Evolutionary conservation across 1,139 yeast genomes (phyloP), one percentile per base, ranked within the genome.

Genomic region (Candida sp.): DNA sequence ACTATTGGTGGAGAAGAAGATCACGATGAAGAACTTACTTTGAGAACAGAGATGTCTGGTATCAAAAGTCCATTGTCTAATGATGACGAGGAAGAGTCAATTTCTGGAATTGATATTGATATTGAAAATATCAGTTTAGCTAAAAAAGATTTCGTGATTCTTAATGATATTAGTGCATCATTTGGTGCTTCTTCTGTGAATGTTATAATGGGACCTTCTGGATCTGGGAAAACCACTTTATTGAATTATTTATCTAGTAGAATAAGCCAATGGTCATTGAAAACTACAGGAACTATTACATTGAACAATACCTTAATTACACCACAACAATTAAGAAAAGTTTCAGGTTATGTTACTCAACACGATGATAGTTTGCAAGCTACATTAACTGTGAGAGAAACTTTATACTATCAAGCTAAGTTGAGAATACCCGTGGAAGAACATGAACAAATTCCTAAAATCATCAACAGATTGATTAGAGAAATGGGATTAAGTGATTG

Each of bases 191-290:
- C 85, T 4, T 71, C 79, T 38, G 72, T 88, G n/a, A 88, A 87
- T 62, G 93, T 87, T 0, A 86, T 88, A 33, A 81, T 88, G 85
- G 96, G 96, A 0, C 96, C 96, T 0, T 86, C 95, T 1, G 96
- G 96, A 0, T 82, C 90, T 5, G 96, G 96, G 3, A 88, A 88
- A 57, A 83, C 95, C 0, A 84, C 95, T 0, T 61, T 87, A 27
- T 64, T 88, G 45, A 87, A 85, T 54, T 68, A 75, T 40, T 67
- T 88, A 36, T 82, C 95, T 11, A 81, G 84, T 21, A 69, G 95
- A 46, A 60, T 84, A 64, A 73, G 76, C 11, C 69, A 57, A 47
- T 54, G 64, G 35, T 41, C 58, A 1, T 68, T 57, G 39, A 39
- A 49, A 3, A 40, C 56, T 2, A 50, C 49, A 12, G 74, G 75